Conservation (phyloP, 345 rosid genomes). For the Viola odorata region DNA sequence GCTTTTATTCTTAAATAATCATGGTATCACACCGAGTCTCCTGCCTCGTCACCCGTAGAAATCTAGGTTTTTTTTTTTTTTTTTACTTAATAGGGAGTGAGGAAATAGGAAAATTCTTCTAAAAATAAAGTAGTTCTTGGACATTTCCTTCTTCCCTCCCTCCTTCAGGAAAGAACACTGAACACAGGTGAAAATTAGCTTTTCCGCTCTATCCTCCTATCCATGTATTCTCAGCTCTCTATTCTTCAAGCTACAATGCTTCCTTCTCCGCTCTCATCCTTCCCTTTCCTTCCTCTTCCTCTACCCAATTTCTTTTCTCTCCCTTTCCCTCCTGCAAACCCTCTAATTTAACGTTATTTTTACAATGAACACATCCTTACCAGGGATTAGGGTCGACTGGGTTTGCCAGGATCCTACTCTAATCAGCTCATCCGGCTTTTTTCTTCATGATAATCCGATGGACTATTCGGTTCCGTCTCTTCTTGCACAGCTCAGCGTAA, state of each 20-base stretch:
- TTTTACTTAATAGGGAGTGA: too few species aligned
- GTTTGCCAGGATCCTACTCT: neutral
- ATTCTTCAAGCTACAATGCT: neutral
- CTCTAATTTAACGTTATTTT: too few species aligned
- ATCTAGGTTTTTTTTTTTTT: too few species aligned
- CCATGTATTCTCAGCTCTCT: neutral
- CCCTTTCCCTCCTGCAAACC: neutral
- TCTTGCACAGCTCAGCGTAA: slow-evolving; percentile 10
- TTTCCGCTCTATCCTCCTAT: slow-evolving; percentile 14
- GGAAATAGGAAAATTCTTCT: neutral
- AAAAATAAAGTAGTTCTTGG: neutral
- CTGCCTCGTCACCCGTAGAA: too few species aligned
- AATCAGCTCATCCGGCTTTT: slow-evolving; percentile 1
- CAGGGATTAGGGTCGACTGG: neutral
- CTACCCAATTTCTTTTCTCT: too few species aligned
- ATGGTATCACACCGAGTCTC: too few species aligned
- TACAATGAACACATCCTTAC: neutral
- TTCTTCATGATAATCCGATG: slow-evolving; percentile 9
- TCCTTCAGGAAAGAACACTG: neutral
- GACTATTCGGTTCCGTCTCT: neutral
- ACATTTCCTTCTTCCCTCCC: neutral
- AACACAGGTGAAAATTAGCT: too few species aligned
- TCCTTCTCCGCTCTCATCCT: neutral
- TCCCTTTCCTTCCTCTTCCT: neutral
- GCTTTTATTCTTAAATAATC: too few species aligned